A percentile compares a stretch with the other conserved stretches of the same genome.
phyloP scores from a whole-genome alignment of 164 flowering plant species.

The Aristolochia contorta region DNA sequence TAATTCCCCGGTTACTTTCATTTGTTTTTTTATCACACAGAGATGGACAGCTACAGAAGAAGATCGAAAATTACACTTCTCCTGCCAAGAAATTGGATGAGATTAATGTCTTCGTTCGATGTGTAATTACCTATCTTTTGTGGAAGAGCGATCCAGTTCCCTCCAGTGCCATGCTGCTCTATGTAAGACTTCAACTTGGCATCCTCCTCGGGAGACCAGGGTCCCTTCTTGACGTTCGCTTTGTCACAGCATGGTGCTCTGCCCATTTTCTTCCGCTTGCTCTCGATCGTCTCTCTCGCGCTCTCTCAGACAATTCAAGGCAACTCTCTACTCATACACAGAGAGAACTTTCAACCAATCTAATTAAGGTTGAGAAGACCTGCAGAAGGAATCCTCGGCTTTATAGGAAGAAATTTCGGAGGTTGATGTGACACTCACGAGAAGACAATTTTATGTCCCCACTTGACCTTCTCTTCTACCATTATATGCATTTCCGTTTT shows the following conservation, averaged over 20 bases:
- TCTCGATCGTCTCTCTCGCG: constrained; percentile 3
- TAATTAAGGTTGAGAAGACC: constrained; percentile 1
- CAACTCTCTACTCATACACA: too few relatives aligned
- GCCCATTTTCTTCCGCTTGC: constrained; percentile 38
- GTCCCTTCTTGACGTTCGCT: constrained; percentile 75
- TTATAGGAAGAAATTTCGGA: background rate
- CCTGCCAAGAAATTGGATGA: background rate
- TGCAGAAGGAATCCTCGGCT: background rate
- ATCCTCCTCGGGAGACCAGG: constrained; percentile 91
- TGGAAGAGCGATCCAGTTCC: constrained; percentile 90
- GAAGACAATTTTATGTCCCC: background rate
- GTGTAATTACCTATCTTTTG: constrained; percentile 54
- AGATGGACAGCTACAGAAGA: too few relatives aligned
- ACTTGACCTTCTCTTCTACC: background rate
- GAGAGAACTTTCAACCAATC: background rate
- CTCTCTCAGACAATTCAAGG: background rate
- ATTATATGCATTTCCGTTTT: background rate
- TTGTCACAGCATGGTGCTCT: constrained; percentile 93
- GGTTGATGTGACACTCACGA: constrained; percentile 1
- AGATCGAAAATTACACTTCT: background rate
- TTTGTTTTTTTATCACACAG: too few relatives aligned
- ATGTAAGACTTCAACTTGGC: constrained; percentile 64
- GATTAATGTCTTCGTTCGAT: too few relatives aligned
- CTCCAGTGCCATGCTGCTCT: constrained; percentile 63
- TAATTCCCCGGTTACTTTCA: background rate